Evolutionary conservation across 352 stramenopile species (phyloP), one percentile per base, ranked within the genome.

Genomic region (Phytophthora podocarpi): DNA sequence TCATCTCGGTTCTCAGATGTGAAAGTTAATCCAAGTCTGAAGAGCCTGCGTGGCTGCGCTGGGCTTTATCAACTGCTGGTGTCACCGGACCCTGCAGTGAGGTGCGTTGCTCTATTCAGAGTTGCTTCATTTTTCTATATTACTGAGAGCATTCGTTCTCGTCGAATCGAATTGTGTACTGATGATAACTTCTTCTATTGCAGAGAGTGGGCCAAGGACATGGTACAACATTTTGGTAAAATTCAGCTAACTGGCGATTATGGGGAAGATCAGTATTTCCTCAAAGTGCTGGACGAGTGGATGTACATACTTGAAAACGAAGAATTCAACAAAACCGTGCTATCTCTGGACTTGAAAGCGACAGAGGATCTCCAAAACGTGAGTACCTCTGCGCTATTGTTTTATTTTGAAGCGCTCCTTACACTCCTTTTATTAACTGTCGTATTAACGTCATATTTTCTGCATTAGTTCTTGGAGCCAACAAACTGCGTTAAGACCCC

Each of bases 261-360:
- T 34, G 79, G 48, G 0, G 49, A 82, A 48, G 72, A 84, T 16
- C 66, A 76, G 24, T 64, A 70, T 28, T 83, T 91, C 32, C 64
- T 93, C 28, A 74, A 78, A 32, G 85, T 93, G 18, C 65, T 96
- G 27, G 85, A 96, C 41, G 87, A 96, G 55, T 94, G 87, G 84
- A 91, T 93, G 82, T 96, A 85, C 48, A 82, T 95, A 36, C 32
- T 96, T 20, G 87, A 96, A 63, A 93, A 76, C 32, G 67, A 71
- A 61, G 76, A 73, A 8, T 96, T 93, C 60, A 93, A 96, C 32
- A 75, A 73, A 41, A 65, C 78, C 2, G 64, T 93, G 28, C 59
- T 93, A 15, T 81, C 65, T 26, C 63, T 96, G 15, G 83, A 91
- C 16, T 47, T 95, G n/a, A 72, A 74, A 20, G 72, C 77, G n/a